Percentiles rank a stretch among this genome's conserved stretches.
These are phyloP conservation scores for Taphrina wiesneri DNA, from an alignment of 1,139 yeast species.

Conservation along the genomic window DNA sequence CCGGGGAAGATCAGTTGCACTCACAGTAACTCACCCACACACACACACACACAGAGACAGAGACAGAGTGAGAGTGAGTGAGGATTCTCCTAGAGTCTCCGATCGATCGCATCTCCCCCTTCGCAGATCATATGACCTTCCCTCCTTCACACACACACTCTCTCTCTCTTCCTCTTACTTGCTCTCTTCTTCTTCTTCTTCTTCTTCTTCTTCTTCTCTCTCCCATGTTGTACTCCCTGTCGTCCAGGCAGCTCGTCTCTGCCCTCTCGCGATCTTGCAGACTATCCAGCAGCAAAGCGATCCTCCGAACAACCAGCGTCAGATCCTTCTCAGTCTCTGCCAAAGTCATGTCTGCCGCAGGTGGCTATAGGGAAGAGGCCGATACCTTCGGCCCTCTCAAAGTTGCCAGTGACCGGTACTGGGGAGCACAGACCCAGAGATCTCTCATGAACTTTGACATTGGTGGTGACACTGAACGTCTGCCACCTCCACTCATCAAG, in stretches of 20 bases:
- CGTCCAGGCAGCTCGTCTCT: not conserved
- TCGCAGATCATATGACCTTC: too few relatives aligned
- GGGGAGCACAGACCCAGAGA: constrained; percentile 99
- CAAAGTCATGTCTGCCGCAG: not conserved
- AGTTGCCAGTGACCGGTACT: constrained; percentile 80
- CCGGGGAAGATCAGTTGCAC: too few relatives aligned
- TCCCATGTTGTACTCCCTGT: not conserved
- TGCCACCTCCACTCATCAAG: constrained; percentile 86
- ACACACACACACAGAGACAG: too few relatives aligned
- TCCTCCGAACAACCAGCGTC: not conserved
- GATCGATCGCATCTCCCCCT: too few relatives aligned
- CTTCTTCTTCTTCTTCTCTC: not conserved
- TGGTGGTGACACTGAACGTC: constrained; percentile 85
- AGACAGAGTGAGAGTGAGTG: too few relatives aligned
- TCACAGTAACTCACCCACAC: too few relatives aligned
- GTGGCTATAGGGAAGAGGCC: constrained; percentile 12
- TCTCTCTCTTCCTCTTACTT: not conserved
- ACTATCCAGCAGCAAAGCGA: not conserved
- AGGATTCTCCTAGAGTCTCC: too few relatives aligned
- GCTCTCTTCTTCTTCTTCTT: not conserved
- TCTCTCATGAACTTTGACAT: constrained; percentile 88
- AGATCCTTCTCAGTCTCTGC: constrained; percentile 17
- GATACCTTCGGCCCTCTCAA: constrained; percentile 52
- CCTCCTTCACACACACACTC: not conserved
- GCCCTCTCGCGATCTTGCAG: not conserved